Conservation (phyloP, 257 asterid genomes). For the Nicotiana obtusifolia region DNA sequence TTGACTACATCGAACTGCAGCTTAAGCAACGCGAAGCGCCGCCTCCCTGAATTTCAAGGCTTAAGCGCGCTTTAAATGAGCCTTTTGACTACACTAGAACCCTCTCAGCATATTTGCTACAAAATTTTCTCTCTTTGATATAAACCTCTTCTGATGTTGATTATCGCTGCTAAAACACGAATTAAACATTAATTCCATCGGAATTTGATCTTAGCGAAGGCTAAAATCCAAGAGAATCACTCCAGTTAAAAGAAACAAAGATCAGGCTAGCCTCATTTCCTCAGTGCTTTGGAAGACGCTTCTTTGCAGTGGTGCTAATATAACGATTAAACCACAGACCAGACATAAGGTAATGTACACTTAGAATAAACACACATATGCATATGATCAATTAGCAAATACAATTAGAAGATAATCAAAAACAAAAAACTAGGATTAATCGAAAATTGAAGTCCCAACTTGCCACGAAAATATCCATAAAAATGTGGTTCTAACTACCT, state of each 20-base stretch:
- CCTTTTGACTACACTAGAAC: too few species aligned
- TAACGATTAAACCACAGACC: background rate
- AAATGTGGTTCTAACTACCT: constrained; percentile 38
- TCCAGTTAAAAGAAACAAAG: background rate
- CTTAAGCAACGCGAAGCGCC: too few species aligned
- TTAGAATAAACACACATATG: constrained; percentile 1
- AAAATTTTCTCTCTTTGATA: background rate
- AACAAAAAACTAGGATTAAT: constrained; percentile 2
- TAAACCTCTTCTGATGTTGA: background rate
- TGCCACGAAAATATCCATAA: background rate
- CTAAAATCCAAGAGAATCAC: background rate
- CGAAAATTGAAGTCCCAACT: background rate
- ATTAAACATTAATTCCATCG: background rate
- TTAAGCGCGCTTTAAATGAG: too few species aligned
- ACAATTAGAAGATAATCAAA: background rate
- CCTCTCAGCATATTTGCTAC: background rate
- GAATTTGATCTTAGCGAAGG: background rate
- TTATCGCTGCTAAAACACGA: background rate
- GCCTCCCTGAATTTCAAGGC: too few species aligned
- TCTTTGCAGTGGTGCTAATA: background rate
- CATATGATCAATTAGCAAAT: background rate
- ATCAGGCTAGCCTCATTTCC: background rate
- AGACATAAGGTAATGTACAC: background rate
- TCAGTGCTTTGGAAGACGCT: background rate
- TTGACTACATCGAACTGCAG: too few species aligned